These are phyloP conservation scores for Lobulomyces angularis DNA, from an alignment of 192 early-diverging fungal species.

Conservation along the genomic window DNA sequence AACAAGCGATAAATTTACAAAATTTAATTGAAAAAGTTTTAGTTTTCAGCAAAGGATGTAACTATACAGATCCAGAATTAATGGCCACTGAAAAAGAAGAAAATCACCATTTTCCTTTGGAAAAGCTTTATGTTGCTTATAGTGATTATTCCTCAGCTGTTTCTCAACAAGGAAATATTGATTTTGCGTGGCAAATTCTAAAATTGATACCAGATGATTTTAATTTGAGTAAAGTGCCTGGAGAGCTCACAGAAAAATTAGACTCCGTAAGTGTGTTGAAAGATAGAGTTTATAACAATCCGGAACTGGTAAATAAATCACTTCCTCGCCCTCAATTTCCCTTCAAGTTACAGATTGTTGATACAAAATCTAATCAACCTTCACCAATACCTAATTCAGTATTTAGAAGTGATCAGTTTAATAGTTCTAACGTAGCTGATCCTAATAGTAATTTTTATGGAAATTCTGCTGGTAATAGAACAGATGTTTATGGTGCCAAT, in stretches of 20 bases:
- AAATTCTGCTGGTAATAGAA: constrained; percentile 1
- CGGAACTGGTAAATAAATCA: constrained; percentile 20
- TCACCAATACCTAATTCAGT: too few relatives aligned
- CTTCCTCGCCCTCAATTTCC: constrained; percentile 37
- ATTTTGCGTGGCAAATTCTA: constrained; percentile 64
- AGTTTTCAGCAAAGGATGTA: constrained; percentile 84
- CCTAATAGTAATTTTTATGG: neutral
- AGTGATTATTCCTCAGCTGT: constrained; percentile 73
- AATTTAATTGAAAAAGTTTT: constrained; percentile 79
- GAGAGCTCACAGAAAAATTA: constrained; percentile 15
- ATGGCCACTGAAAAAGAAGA: constrained; percentile 27
- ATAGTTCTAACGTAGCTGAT: too few relatives aligned
- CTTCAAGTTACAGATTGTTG: constrained; percentile 46
- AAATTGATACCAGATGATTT: constrained; percentile 61
- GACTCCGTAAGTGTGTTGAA: constrained; percentile 52
- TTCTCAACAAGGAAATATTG: constrained; percentile 61
- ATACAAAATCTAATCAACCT: constrained; percentile 2
- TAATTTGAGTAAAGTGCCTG: constrained; percentile 16
- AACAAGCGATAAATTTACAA: constrained; percentile 51
- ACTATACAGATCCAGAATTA: constrained; percentile 71
- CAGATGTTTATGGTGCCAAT: too few relatives aligned
- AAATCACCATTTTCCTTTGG: constrained; percentile 31
- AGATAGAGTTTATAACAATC: constrained; percentile 52
- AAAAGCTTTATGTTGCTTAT: constrained; percentile 71
- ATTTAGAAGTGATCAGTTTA: too few relatives aligned